Base-by-base conservation (phyloP, 345 rosid species). In the Fremontodendron californicum region DNA sequence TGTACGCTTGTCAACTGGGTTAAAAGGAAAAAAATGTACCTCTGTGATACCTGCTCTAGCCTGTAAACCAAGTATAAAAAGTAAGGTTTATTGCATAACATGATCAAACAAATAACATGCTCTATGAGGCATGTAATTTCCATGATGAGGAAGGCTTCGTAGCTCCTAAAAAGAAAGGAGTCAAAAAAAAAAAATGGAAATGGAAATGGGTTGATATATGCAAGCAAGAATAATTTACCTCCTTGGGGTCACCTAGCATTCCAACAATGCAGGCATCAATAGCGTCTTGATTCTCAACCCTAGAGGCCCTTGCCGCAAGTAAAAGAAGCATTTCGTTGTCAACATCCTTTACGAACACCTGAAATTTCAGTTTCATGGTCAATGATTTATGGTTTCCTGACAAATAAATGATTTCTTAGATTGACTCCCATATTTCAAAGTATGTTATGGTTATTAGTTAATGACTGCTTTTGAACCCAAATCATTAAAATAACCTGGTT, bases 1-100 rank as follows among this genome's bases (percentile, higher is more conserved):
- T 11, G 94, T 90, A 27, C 65, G 65, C 39, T 60, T 60, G n/a
- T 60, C 65, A 29, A 60, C 65, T 15, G 65, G 65, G 18, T 60
- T 60, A 60, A 60, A 60, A 29, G 65, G 65, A 37, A 60, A 60
- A 19, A 60, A 60, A 60, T 60, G 65, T 19, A 60, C 65, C 65
- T 60, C 65, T 9, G 65, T 60, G 39, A 60, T 60, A 29, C 65
- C 65, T 35, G 29, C n/a, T 60, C 65, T 29, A 27, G 65, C 65
- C 64, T 58, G 64, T 58, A 58, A 57, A 57, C 33, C 62, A 10
- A 25, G 23, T 58, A 27, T 27, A 25, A 58, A 58, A 58, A 25
- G 18, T 58, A 58, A 58, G 64, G 25, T 5, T 58, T 58, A 25
- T 60, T 60, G 35, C 64, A 25, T 58, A 58, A 25, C 31, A 55